Percentiles rank a stretch among this genome's conserved stretches.
phyloP scores from a whole-genome alignment of 2,329 filamentous ascomycete genomes.

The Sarocladium strictum region DNA sequence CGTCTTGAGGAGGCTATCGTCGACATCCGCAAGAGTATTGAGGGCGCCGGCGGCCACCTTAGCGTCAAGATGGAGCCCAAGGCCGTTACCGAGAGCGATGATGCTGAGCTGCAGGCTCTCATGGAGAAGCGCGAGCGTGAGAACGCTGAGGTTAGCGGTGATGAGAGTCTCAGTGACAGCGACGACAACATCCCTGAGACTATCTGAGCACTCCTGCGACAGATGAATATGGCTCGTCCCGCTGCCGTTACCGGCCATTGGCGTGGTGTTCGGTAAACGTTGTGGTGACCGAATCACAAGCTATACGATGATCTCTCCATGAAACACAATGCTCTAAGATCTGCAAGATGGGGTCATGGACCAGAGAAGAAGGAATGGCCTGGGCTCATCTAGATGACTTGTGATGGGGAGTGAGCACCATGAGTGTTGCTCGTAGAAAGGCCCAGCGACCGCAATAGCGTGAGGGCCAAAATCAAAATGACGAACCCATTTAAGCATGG shows the following conservation, averaged over 20 bases:
- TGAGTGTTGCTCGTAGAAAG: neutral
- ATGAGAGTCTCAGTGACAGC: constrained; percentile 92
- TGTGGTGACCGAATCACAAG: neutral
- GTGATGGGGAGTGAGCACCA: neutral
- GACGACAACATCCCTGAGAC: constrained; percentile 65
- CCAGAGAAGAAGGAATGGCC: neutral
- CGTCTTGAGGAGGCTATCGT: constrained; percentile 84
- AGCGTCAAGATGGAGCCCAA: constrained; percentile 98
- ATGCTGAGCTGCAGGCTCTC: constrained; percentile 90
- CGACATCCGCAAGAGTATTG: constrained; percentile 78
- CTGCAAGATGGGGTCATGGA: neutral
- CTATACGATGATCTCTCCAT: neutral
- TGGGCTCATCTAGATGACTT: constrained; percentile 3
- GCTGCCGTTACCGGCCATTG: neutral
- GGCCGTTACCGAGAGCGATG: constrained; percentile 97
- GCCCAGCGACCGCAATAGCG: constrained; percentile 3
- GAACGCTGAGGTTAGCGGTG: constrained; percentile 96
- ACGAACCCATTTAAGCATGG: neutral
- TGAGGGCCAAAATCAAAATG: constrained; percentile 3
- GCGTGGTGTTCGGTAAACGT: neutral
- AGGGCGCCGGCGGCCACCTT: constrained; percentile 69
- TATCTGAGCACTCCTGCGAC: constrained; percentile 21
- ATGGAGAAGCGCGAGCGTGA: constrained; percentile 99
- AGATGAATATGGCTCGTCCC: neutral
- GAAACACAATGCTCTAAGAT: neutral